Base-by-base conservation (phyloP, 2,329 filamentous ascomycete genomes). In the Cytospora paraplurivora region DNA sequence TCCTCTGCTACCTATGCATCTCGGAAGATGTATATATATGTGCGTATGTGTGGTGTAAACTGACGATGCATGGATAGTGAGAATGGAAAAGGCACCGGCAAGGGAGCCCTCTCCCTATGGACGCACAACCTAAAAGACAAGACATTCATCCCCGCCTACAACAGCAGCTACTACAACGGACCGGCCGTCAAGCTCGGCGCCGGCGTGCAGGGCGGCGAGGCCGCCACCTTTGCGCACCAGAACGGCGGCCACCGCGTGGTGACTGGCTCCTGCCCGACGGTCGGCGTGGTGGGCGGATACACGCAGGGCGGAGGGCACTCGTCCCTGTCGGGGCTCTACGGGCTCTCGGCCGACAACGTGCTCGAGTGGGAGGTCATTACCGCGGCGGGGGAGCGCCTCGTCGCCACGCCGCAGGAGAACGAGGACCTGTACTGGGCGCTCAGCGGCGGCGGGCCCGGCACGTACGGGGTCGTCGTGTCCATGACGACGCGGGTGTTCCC, bases 391-490 rank as follows among this genome's bases (percentile, higher is more conserved):
- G 65, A 71, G 10, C 71, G 78, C 41, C 67, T 81, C 12, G 76
- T 76, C 44, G 78, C 75, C 32, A 78, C 73, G n/a, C 70, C 71
- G 27, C 73, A 72, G 19, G 66, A 75, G 52, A 77, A 84, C 61
- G 34, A 73, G 1, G 81, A 83, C 53, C 72, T 84, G 4, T 83
- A 78, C 72, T 82, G 79, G 78, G 81, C 80, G 5, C 73, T 83
- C 33, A 72, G 76, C n/a, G 81, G 80, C 13, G 80, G 76, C 3
- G 78, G 78, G 21, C 70, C 70, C 7, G 74, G 72, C 52, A 76
- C 74, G 35, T 76, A 73, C 61, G 75, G 72, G n/a, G 70, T 76
- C 7, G 72, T 74, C 7, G 66, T 70, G 51, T 71, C 68, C 55
- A 64, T 72, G 64, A 72, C 70, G 0, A 66, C 70, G 11, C 66